phyloP scores from a whole-genome alignment of 345 rosid genomes.

The Citrus glauca region DNA sequence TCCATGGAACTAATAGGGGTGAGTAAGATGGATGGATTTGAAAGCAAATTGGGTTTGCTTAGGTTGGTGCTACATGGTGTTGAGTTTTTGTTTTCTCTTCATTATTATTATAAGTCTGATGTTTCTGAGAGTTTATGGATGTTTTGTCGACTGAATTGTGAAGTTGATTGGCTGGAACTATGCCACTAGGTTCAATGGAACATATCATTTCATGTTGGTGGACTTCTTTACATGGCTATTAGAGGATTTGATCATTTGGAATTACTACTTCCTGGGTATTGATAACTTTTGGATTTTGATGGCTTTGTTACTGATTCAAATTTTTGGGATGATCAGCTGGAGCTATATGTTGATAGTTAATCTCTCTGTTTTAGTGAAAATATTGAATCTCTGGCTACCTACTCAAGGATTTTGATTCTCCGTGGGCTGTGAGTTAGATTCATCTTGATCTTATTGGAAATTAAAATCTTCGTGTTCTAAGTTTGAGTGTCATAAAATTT shows the following conservation, averaged over 20 bases:
- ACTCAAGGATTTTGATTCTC: neutral
- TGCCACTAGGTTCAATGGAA: neutral
- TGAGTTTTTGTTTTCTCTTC: neutral
- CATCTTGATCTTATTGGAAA: neutral
- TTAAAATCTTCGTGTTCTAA: too few relatives aligned
- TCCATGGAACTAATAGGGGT: neutral
- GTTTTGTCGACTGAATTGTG: neutral
- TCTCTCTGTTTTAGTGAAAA: neutral
- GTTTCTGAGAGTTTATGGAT: neutral
- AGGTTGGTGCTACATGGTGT: neutral
- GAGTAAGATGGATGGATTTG: neutral
- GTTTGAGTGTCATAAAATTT: too few relatives aligned
- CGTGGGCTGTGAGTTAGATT: neutral
- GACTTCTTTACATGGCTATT: neutral
- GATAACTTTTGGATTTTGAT: neutral
- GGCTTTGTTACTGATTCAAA: neutral
- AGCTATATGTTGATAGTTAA: neutral
- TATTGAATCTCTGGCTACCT: neutral
- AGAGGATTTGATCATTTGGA: neutral
- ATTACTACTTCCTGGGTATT: neutral
- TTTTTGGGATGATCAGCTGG: neutral
- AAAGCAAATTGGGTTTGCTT: neutral
- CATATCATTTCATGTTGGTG: neutral
- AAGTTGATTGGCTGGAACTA: constrained; percentile 1
- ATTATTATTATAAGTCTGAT: too few relatives aligned